Evolutionary conservation across 2,329 filamentous ascomycete species (phyloP).

Genomic region (Ascochyta clinopodiicola): DNA sequence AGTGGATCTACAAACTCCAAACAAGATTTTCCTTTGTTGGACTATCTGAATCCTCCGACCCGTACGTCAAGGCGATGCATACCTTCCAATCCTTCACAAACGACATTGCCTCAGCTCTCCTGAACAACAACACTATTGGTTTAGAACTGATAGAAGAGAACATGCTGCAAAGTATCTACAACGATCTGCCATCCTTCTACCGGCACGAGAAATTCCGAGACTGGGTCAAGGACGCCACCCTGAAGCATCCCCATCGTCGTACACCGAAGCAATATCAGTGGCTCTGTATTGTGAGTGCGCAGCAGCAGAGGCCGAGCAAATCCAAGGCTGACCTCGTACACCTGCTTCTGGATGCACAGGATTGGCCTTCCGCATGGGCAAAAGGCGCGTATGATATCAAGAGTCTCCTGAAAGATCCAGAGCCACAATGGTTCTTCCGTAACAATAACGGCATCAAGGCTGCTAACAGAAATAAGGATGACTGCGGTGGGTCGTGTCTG

Average conservation of each 20-base stretch:
- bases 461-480: background rate
- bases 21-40: background rate
- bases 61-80: slow-evolving; percentile 2
- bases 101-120: slow-evolving; percentile 1
- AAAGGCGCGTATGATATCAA: background rate
- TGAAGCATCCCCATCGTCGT: slow-evolving; percentile 15
- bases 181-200: slow-evolving; percentile 1
- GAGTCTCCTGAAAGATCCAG: slow-evolving; percentile 5
- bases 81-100: slow-evolving; percentile 11
- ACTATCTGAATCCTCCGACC: background rate
- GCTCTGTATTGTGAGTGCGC: slow-evolving; percentile 3
- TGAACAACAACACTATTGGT: background rate
- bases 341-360: background rate
- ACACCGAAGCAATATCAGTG: slow-evolving; percentile 9
- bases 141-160: background rate
- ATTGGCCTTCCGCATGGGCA: background rate
- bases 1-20: background rate
- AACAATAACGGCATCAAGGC: background rate
- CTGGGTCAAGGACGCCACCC: slow-evolving; percentile 12
- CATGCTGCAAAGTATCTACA: background rate
- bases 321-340: background rate
- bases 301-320: background rate
- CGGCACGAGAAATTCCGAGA: background rate
- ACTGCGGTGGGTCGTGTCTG: background rate
- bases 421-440: slow-evolving; percentile 7